Evolutionary conservation across 2,329 filamentous ascomycete species (phyloP), one percentile per base, ranked within the genome.

Genomic region (Colletotrichum kahawae): DNA sequence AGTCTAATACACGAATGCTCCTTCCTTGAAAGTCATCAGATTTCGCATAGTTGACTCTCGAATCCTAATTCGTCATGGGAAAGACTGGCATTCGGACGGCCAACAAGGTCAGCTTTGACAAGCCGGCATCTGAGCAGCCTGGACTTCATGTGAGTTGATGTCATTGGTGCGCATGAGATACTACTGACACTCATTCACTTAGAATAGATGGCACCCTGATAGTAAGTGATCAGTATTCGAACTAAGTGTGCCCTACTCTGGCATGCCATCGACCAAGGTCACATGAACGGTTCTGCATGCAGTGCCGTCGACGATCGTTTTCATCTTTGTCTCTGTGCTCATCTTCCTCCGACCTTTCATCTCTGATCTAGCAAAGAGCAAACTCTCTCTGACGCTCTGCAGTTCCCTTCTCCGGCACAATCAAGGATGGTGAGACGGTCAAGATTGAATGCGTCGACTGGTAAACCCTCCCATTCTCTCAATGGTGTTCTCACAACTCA

Each of bases 201-300:
- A 95, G 94, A 98, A 98, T 81, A 90, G 95, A 83, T 98, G 95
- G 96, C 96, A 98, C 81, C 96, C 96, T 43, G 95, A 98, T 78
- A 93, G 95, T 95, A 88, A 67, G 88, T 81, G 14, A 4, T 18
- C 18, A 16, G 8, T 21, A 33, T 60, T 60, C 29, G 18, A 33
- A 63, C n/a, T 5, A 6, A 18, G 8, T 21, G 24, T 57, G 4
- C 27, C 21, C 54, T 31, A 10, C 54, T 18, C 21, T 57, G 54
- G 27, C 27, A 31, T 31, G 4, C 8, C 54, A 14, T 12, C 10
- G 18, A n/a, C 4, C 12, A 51, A 13, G 10, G 21, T 38, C 43
- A 13, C 6, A 51, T 51, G 43, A 13, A 24, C n/a, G 43, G 43
- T 51, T 51, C n/a, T 24, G 43, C n/a, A 21, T 51, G 43, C 43